Percentiles rank a stretch among this genome's conserved stretches.
phyloP scores from a whole-genome alignment of 225 moss, liverwort and hornwort genomes.

The Pseudoscleropodium purum region DNA sequence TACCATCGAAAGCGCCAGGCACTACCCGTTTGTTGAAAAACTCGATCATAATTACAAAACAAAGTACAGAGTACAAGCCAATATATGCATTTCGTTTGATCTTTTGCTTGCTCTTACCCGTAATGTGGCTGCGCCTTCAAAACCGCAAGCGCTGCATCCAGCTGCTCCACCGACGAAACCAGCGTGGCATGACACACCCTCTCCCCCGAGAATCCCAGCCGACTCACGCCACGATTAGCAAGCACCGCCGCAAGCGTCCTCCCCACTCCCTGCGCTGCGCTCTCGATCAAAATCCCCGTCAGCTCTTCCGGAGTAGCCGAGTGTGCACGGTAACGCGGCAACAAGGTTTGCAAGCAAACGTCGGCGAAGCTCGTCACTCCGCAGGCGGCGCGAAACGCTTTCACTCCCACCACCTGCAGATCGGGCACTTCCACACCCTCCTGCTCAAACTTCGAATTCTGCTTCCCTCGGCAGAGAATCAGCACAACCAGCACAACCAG shows the following conservation, averaged over 20 bases:
- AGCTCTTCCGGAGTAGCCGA: background rate
- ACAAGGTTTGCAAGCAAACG: constrained; percentile 9
- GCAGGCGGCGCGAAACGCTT: constrained; percentile 9
- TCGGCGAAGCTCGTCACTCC: constrained; percentile 4
- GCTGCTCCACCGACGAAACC: constrained; percentile 19
- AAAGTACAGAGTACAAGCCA: background rate
- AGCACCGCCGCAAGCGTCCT: constrained; percentile 10
- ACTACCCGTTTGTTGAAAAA: too few species aligned
- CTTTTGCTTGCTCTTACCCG: background rate
- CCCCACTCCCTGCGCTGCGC: constrained; percentile 8
- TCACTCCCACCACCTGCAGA: background rate
- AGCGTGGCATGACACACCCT: constrained; percentile 28
- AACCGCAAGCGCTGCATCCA: background rate
- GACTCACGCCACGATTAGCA: background rate
- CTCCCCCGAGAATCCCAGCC: background rate
- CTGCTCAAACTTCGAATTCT: background rate
- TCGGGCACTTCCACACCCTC: background rate
- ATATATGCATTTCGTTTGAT: background rate
- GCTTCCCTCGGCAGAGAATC: background rate
- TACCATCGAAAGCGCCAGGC: background rate
- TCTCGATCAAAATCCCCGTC: background rate
- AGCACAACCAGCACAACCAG: background rate
- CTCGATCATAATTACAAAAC: background rate
- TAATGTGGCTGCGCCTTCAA: background rate
- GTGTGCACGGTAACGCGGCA: background rate